phyloP scores from a whole-genome alignment of 495 filamentous ascomycete genomes.

The Penicillium chermesinum region DNA sequence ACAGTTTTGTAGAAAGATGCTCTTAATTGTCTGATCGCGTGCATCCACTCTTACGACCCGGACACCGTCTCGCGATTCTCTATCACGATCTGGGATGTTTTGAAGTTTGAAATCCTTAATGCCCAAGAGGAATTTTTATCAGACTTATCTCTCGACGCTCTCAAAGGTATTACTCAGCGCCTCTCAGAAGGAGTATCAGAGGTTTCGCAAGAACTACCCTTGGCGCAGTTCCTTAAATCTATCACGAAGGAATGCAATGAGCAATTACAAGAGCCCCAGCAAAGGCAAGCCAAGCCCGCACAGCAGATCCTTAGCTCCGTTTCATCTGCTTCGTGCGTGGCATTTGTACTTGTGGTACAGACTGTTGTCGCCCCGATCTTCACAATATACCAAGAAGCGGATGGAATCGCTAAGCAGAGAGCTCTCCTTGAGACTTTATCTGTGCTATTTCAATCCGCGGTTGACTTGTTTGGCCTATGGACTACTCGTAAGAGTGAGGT shows the following conservation, averaged over 20 bases:
- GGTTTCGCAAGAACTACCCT: conserved; percentile 44
- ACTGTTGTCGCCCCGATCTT: conserved; percentile 55
- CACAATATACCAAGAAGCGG: conserved; percentile 59
- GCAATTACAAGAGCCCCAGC: conserved; percentile 68
- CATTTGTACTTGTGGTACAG: conserved; percentile 51
- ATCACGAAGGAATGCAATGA: conserved; percentile 68
- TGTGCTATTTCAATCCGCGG: conserved; percentile 52
- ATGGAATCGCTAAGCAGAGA: conserved; percentile 60
- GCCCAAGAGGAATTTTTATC: conserved; percentile 67
- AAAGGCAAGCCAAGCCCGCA: conserved; percentile 67
- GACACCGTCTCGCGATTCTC: conserved; percentile 63
- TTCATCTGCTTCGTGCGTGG: conserved; percentile 49
- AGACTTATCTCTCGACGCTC: conserved; percentile 50
- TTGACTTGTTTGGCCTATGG: conserved; percentile 55
- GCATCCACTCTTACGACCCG: conserved; percentile 55
- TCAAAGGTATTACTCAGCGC: conserved; percentile 52
- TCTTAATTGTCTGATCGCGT: conserved; percentile 59
- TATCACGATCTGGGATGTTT: conserved; percentile 64
- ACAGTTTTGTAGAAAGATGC: conserved; percentile 56
- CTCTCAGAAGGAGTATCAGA: conserved; percentile 50
- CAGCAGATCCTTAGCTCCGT: conserved; percentile 57
- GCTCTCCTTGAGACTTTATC: conserved; percentile 61
- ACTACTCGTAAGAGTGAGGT: conserved; percentile 34
- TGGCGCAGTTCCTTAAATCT: conserved; percentile 58
- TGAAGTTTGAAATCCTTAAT: conserved; percentile 75